A percentile compares a stretch with the other conserved stretches of the same genome.
Conservation (phyloP, 495 filamentous ascomycete species). For the Hypoxylon fuscum region DNA sequence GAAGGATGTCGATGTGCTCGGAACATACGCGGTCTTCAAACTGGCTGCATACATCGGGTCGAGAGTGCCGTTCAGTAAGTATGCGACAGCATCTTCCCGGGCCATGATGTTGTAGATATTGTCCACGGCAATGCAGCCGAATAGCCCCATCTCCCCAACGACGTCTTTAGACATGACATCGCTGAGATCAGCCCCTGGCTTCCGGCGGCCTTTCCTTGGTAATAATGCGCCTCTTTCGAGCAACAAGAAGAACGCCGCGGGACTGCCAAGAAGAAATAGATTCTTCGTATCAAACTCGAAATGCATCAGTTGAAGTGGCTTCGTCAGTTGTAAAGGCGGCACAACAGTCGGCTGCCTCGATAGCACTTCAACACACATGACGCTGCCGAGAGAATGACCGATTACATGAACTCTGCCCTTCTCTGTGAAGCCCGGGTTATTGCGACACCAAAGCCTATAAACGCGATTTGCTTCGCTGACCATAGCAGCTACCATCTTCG, state of each 20-base stretch:
- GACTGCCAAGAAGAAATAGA: slow-evolving; percentile 91
- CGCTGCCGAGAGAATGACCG: slow-evolving; percentile 91
- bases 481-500: slow-evolving; percentile 90
- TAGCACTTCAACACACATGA: slow-evolving; percentile 91
- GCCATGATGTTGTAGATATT: slow-evolving; percentile 95
- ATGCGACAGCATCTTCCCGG: slow-evolving; percentile 77
- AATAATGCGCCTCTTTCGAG: slow-evolving; percentile 84
- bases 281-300: slow-evolving; percentile 93
- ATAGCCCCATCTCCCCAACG: slow-evolving; percentile 77
- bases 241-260: slow-evolving; percentile 90
- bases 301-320: slow-evolving; percentile 59
- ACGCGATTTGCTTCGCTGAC: slow-evolving; percentile 93
- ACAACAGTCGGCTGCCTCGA: slow-evolving; percentile 79
- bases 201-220: slow-evolving; percentile 78
- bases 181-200: slow-evolving; percentile 70
- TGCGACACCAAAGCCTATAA: slow-evolving; percentile 89
- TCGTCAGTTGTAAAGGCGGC: slow-evolving; percentile 63
- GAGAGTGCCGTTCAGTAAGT: slow-evolving; percentile 88
- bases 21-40: slow-evolving; percentile 80
- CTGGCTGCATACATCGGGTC: slow-evolving; percentile 80
- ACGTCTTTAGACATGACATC: slow-evolving; percentile 71
- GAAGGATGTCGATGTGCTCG: slow-evolving; percentile 73
- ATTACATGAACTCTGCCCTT: slow-evolving; percentile 88
- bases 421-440: slow-evolving; percentile 86
- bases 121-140: slow-evolving; percentile 91